Evolutionary conservation across 768 basidiomycete species (phyloP).

Genomic region (Udeniomyces megalosporus): DNA sequence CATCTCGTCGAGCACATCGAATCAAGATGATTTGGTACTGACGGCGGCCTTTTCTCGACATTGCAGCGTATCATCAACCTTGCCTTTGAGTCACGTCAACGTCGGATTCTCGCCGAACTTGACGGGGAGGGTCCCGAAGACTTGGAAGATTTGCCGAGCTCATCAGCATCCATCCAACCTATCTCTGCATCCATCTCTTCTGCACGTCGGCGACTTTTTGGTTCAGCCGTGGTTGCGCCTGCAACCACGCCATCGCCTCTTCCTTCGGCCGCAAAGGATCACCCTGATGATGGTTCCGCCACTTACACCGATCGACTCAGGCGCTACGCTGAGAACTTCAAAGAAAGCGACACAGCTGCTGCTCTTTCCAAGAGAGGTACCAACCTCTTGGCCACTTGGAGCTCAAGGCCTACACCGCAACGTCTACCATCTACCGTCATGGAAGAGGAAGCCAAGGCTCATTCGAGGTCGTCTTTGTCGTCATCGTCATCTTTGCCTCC

Average conservation of each 20-base stretch:
- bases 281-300: not conserved
- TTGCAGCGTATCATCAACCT: conserved; percentile 4
- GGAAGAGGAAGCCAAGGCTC: conserved; percentile 3
- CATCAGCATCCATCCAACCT: not conserved
- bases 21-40: too few species aligned
- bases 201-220: not conserved
- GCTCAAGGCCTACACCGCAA: too few species aligned
- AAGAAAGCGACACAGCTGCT: conserved; percentile 13
- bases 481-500: not conserved
- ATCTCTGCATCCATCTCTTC: not conserved
- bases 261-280: not conserved
- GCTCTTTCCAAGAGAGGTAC: conserved; percentile 10
- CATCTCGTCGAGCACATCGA: too few species aligned
- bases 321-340: conserved; percentile 2
- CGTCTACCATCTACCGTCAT: not conserved
- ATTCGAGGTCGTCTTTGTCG: not conserved
- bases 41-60: too few species aligned
- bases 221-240: too few species aligned
- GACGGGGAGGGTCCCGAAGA: conserved; percentile 15
- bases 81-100: conserved; percentile 15
- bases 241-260: not conserved
- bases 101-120: conserved; percentile 11
- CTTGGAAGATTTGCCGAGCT: not conserved
- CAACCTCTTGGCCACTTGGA: conserved; percentile 7
- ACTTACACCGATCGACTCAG: not conserved